phyloP scores from a whole-genome alignment of 805 yeast species.

The Brettanomyces bruxellensis region DNA sequence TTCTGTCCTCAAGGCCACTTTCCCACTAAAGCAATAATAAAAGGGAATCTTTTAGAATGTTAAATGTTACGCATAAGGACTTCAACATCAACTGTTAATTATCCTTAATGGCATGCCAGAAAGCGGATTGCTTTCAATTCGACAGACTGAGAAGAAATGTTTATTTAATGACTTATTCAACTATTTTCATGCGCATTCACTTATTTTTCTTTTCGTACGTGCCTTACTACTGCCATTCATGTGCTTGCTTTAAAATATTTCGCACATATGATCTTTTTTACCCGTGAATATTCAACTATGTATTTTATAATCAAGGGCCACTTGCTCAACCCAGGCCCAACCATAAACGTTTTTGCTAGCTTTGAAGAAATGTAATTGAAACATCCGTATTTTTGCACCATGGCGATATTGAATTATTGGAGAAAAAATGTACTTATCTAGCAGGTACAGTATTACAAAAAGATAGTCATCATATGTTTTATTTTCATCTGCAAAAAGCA shows the following conservation, averaged over 20 bases:
- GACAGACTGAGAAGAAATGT: background rate
- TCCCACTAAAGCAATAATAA: background rate
- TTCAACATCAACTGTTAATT: slow-evolving; percentile 3
- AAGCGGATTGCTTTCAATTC: no score
- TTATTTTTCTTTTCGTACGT: background rate
- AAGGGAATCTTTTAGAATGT: background rate
- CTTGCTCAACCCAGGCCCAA: no score
- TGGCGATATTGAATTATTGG: no score
- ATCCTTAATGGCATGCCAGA: background rate
- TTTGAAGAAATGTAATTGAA: no score
- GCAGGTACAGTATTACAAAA: no score
- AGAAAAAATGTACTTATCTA: no score
- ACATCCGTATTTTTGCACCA: no score
- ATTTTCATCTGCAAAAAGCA: no score
- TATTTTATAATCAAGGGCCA: background rate
- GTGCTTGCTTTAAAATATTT: background rate
- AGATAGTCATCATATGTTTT: no score
- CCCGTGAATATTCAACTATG: slow-evolving; percentile 1
- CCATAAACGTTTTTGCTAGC: no score
- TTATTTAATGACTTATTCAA: background rate
- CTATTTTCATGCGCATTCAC: background rate
- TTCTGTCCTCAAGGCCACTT: background rate
- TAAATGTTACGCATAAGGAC: background rate
- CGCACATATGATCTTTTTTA: background rate
- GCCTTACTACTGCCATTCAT: no score